Evolutionary conservation across 805 yeast species (phyloP).

Genomic region (Yamadazyma tumulicola): DNA sequence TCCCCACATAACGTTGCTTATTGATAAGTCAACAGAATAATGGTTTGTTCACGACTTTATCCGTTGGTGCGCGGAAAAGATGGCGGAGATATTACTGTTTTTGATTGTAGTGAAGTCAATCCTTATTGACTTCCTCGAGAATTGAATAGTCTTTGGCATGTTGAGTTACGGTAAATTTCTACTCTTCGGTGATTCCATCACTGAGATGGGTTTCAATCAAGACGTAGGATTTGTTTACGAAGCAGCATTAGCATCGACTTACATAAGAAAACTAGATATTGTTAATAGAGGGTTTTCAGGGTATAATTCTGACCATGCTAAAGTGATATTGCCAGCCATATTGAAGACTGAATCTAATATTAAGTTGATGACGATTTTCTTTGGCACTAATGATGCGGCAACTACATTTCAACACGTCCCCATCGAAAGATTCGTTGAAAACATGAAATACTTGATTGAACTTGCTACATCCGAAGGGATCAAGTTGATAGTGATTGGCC

Average conservation of each 20-base stretch:
- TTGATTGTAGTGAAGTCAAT: too few relatives aligned
- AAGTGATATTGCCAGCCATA: conserved; percentile 34
- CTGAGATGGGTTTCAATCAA: conserved; percentile 49
- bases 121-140: too few relatives aligned
- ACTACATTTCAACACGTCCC: conserved; percentile 43
- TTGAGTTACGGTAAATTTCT: conserved; percentile 40
- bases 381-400: conserved; percentile 74
- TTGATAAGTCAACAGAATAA: too few relatives aligned
- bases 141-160: too few relatives aligned
- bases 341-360: conserved; percentile 40
- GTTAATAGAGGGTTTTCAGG: conserved; percentile 76
- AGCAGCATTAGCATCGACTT: conserved; percentile 46
- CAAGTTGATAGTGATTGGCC: conserved; percentile 58
- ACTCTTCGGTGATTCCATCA: conserved; percentile 70
- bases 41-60: too few relatives aligned
- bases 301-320: conserved; percentile 64
- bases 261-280: conserved; percentile 62
- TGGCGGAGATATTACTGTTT: too few relatives aligned
- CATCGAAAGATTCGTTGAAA: conserved; percentile 44
- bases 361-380: conserved; percentile 57
- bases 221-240: conserved; percentile 43
- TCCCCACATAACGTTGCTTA: too few relatives aligned
- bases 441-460: conserved; percentile 43
- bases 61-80: too few relatives aligned
- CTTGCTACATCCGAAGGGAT: conserved; percentile 40